These are phyloP conservation scores for Russula earlei DNA, from an alignment of 768 basidiomycete species.

Conservation along the genomic window DNA sequence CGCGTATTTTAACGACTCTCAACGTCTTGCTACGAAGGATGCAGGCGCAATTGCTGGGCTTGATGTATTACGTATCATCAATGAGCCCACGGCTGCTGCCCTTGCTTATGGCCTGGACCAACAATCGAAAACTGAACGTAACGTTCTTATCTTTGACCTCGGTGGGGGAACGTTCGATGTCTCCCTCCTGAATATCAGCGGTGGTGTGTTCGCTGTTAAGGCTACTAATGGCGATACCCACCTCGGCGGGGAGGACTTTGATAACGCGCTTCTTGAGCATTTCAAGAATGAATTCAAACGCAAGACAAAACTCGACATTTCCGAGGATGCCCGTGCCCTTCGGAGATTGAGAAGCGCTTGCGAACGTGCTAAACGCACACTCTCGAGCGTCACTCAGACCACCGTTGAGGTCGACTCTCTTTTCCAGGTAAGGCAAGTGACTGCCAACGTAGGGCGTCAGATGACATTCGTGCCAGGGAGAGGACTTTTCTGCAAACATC, in stretches of 20 bases:
- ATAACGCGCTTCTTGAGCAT: constrained; percentile 95
- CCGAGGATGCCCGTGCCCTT: constrained; percentile 92
- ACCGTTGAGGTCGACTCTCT: constrained; percentile 99
- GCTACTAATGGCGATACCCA: constrained; percentile 99
- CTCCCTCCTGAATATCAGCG: constrained; percentile 93
- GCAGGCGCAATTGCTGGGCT: constrained; percentile 97
- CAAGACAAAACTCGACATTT: constrained; percentile 95
- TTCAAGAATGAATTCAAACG: constrained; percentile 99
- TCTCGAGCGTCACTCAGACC: constrained; percentile 97
- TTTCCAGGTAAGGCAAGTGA: constrained; percentile 55
- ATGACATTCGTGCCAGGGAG: constrained; percentile 46
- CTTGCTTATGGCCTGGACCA: constrained; percentile 98
- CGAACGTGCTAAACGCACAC: constrained; percentile 98
- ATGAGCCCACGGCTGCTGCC: constrained; percentile 98
- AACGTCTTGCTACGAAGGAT: constrained; percentile 98
- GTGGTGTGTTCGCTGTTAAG: constrained; percentile 98
- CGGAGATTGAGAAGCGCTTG: constrained; percentile 94
- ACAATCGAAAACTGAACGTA: constrained; percentile 90
- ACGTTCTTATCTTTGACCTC: constrained; percentile 98
- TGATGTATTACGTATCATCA: constrained; percentile 99
- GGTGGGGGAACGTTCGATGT: constrained; percentile 99
- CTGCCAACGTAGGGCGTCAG: not conserved
- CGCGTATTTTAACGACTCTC: constrained; percentile 99
- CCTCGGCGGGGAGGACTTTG: constrained; percentile 99
- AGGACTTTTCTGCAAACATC: constrained; percentile 98